A percentile compares a stretch with the other conserved stretches of the same genome.
Evolutionary conservation across 805 yeast genomes (phyloP).

Genomic region (Sugiyamaella mastotermitis): DNA sequence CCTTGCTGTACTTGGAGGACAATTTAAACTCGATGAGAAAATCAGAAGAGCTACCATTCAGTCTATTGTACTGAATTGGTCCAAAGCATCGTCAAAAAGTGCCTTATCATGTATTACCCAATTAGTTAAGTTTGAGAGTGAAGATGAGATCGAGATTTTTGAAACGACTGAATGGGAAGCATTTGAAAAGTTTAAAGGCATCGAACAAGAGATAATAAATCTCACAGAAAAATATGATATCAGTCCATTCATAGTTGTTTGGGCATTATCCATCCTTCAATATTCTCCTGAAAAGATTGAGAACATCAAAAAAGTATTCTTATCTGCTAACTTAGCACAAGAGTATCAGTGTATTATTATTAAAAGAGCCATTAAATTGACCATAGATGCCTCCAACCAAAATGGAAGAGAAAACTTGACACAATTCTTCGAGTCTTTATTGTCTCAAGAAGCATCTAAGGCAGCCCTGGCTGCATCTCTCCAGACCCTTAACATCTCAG

Average conservation of each 20-base stretch:
- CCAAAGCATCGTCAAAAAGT: constrained; percentile 25
- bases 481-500: constrained; percentile 1
- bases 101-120: constrained; percentile 32
- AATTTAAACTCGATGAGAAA: constrained; percentile 52
- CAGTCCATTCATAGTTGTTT: constrained; percentile 40
- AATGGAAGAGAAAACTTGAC: constrained; percentile 33
- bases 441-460: constrained; percentile 36
- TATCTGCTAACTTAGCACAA: constrained; percentile 14
- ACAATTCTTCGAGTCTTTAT: constrained; percentile 37
- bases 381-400: constrained; percentile 2
- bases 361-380: constrained; percentile 3
- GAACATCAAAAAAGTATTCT: constrained; percentile 16
- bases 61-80: constrained; percentile 46
- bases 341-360: constrained; percentile 17
- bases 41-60: constrained; percentile 57
- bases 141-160: constrained; percentile 16
- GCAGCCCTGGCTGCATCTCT: constrained; percentile 17
- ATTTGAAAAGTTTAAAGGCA: constrained; percentile 19
- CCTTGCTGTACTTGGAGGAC: constrained; percentile 68
- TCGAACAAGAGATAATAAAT: constrained; percentile 20
- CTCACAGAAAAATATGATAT: constrained; percentile 27
- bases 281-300: constrained; percentile 33
- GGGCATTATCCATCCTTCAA: constrained; percentile 39
- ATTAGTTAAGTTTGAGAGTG: constrained; percentile 23
- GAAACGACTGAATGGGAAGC: constrained; percentile 14